Evolutionary conservation across 176 grass and related monocot species (phyloP).

Genomic region (Thalia dealbata): DNA sequence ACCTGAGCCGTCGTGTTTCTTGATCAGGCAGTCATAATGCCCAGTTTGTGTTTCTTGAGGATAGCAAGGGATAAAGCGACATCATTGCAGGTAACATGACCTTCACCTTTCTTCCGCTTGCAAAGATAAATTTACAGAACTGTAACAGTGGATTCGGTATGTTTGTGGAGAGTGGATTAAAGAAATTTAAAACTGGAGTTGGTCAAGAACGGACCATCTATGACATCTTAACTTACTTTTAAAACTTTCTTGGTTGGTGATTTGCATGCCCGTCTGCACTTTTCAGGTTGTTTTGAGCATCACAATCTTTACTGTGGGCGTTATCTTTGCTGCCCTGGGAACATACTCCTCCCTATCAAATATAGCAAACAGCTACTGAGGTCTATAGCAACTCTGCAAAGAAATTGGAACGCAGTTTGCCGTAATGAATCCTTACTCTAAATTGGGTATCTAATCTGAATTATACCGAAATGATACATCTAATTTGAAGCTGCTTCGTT

Average conservation of each 20-base stretch:
- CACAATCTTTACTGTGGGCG: not conserved
- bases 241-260: not conserved
- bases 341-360: not conserved
- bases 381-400: not conserved
- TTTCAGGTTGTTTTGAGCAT: not conserved
- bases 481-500: no score
- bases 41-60: slow-evolving; percentile 75
- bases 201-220: no score
- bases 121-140: not conserved
- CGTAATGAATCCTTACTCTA: no score
- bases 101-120: not conserved
- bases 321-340: not conserved
- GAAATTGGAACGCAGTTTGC: no score
- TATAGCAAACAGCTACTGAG: not conserved
- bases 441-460: no score
- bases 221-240: no score
- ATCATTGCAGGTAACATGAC: slow-evolving; percentile 37
- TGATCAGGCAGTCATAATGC: slow-evolving; percentile 73
- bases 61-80: slow-evolving; percentile 60
- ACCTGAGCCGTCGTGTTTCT: not conserved
- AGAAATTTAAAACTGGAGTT: no score
- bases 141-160: no score
- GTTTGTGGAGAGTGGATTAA: no score
- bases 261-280: not conserved
- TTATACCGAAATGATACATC: no score